Percentiles rank a stretch among this genome's conserved stretches.
phyloP scores from a whole-genome alignment of 2,329 filamentous ascomycete genomes.

The Colletotrichum shisoi region DNA sequence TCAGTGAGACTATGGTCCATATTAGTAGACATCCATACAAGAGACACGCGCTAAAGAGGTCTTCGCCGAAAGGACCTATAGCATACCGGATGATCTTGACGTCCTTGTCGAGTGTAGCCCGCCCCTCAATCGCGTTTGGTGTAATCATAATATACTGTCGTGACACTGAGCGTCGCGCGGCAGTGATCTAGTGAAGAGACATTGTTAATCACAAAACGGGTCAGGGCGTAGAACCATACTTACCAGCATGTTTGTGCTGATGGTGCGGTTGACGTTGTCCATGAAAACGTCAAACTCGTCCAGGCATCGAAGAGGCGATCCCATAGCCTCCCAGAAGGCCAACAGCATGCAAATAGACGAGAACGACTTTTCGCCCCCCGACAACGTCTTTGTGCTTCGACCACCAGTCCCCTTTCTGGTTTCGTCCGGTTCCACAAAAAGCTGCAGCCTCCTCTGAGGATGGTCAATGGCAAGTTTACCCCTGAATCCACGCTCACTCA shows the following conservation, averaged over 20 bases:
- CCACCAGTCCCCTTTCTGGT: conserved; percentile 74
- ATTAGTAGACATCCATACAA: conserved; percentile 42
- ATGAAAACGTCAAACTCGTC: conserved; percentile 99
- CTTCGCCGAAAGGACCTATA: not conserved
- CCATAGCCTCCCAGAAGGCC: conserved; percentile 97
- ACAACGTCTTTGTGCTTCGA: conserved; percentile 88
- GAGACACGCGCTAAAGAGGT: not conserved
- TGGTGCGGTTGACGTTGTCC: conserved; percentile 93
- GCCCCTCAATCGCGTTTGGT: conserved; percentile 79
- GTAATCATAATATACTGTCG: conserved; percentile 97
- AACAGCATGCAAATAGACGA: conserved; percentile 94
- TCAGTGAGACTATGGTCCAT: conserved; percentile 59
- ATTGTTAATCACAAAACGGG: not conserved
- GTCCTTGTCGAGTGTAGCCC: conserved; percentile 67
- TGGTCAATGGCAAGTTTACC: conserved; percentile 84
- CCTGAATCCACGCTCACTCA: conserved; percentile 88
- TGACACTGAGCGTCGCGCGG: conserved; percentile 84
- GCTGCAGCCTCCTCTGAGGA: conserved; percentile 73
- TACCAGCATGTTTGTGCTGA: conserved; percentile 93
- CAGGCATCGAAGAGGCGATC: conserved; percentile 89
- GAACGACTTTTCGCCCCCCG: conserved; percentile 97
- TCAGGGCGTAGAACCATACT: conserved; percentile 48
- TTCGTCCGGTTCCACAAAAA: conserved; percentile 76
- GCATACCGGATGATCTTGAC: conserved; percentile 79
- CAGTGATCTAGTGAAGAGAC: conserved; percentile 68